These are phyloP conservation scores for Venturia carpophila DNA, from an alignment of 2,329 filamentous ascomycete species.

Conservation along the genomic window DNA sequence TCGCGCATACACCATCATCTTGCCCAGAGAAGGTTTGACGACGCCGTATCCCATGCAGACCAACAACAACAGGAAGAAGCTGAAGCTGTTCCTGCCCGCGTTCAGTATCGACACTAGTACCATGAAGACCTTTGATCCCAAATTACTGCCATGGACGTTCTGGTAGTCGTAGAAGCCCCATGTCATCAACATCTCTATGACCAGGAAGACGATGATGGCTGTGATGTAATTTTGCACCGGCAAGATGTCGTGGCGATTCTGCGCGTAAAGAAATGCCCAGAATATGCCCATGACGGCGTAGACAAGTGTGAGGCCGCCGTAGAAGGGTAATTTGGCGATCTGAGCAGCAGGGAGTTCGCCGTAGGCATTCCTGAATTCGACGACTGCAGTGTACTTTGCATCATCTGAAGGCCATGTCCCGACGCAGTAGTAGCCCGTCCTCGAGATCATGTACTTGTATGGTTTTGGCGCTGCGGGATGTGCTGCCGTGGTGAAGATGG, in stretches of 20 bases:
- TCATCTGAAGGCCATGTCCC: constrained; percentile 63
- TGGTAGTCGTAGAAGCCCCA: constrained; percentile 99
- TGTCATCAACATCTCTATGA: constrained; percentile 94
- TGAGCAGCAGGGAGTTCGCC: constrained; percentile 92
- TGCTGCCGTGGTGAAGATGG: constrained; percentile 72
- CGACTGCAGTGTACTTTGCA: constrained; percentile 66
- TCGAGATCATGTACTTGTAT: constrained; percentile 75
- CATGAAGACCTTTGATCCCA: constrained; percentile 76
- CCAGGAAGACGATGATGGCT: constrained; percentile 86
- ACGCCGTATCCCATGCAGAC: constrained; percentile 99
- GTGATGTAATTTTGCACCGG: constrained; percentile 99
- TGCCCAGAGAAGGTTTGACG: constrained; percentile 84
- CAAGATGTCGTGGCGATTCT: constrained; percentile 87
- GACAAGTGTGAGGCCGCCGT: constrained; percentile 85
- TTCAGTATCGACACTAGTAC: constrained; percentile 89
- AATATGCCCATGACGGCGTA: constrained; percentile 82
- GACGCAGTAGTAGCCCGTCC: constrained; percentile 95
- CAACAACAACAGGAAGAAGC: constrained; percentile 94
- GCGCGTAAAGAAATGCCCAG: constrained; percentile 93
- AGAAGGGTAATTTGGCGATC: constrained; percentile 95
- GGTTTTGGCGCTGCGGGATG: constrained; percentile 67
- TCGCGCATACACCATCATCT: constrained; percentile 89
- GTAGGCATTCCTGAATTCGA: constrained; percentile 92
- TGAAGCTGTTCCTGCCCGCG: constrained; percentile 91
- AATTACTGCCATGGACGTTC: constrained; percentile 79